A percentile compares a stretch with the other conserved stretches of the same genome.
Conservation (phyloP, 345 rosid species). For the Punica granatum region DNA sequence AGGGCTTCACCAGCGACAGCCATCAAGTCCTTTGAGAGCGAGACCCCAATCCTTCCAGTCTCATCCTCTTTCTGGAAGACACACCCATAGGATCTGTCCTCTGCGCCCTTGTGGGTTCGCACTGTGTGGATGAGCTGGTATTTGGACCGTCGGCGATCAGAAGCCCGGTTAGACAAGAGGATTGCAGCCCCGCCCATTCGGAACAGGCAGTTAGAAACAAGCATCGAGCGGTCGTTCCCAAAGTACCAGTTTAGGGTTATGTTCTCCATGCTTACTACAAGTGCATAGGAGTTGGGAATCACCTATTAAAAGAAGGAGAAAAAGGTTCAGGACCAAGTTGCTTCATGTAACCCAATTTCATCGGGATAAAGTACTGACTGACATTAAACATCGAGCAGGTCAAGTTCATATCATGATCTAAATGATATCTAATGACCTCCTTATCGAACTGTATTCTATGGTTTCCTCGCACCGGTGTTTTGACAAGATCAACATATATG, state of each 20-base stretch:
- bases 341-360: not conserved
- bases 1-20: constrained; percentile 95
- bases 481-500: too few relatives aligned
- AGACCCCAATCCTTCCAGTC: constrained; percentile 48
- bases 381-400: too few relatives aligned
- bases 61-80: constrained; percentile 81
- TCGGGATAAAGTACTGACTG: too few relatives aligned
- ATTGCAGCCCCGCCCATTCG: constrained; percentile 96
- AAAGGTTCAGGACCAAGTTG: not conserved
- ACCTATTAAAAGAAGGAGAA: constrained; percentile 28
- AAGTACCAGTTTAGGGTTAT: constrained; percentile 80
- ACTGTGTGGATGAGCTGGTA: constrained; percentile 89
- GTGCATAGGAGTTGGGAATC: constrained; percentile 75
- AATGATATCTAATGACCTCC: too few relatives aligned
- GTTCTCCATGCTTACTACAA: constrained; percentile 94
- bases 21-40: constrained; percentile 88
- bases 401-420: too few relatives aligned
- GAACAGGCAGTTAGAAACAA: constrained; percentile 84
- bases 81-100: constrained; percentile 59
- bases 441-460: too few relatives aligned
- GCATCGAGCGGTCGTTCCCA: constrained; percentile 91
- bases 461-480: too few relatives aligned
- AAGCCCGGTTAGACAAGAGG: constrained; percentile 64
- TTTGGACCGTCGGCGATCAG: constrained; percentile 75
- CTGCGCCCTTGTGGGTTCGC: constrained; percentile 89